These are phyloP conservation scores for Zangia roseola DNA, from an alignment of 768 basidiomycete genomes.

Conservation along the genomic window DNA sequence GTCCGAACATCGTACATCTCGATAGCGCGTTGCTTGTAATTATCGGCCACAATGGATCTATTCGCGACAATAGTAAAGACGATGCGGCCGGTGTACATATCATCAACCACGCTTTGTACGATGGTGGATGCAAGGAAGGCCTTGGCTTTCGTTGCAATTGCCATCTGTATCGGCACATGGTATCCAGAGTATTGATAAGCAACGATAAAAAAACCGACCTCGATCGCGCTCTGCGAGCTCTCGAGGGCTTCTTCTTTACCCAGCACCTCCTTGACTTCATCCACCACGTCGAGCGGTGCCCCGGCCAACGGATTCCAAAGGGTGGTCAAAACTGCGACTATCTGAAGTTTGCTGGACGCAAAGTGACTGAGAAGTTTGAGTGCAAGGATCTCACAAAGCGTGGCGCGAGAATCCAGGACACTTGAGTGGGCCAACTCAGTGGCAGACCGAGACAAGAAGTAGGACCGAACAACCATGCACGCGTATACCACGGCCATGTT, in stretches of 20 bases:
- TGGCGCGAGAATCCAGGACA: slow-evolving; percentile 69
- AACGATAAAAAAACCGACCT: slow-evolving; percentile 51
- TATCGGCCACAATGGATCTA: slow-evolving; percentile 83
- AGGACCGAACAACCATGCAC: slow-evolving; percentile 73
- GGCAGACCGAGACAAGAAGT: slow-evolving; percentile 70
- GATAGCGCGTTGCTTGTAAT: slow-evolving; percentile 79
- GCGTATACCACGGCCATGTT: slow-evolving; percentile 77
- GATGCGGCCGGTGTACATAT: slow-evolving; percentile 81
- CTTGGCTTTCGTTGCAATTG: slow-evolving; percentile 83
- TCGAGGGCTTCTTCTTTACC: slow-evolving; percentile 56
- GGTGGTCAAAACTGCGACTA: slow-evolving; percentile 74
- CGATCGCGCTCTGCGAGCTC: slow-evolving; percentile 78
- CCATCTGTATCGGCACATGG: slow-evolving; percentile 54
- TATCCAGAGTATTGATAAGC: not conserved
- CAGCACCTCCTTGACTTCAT: slow-evolving; percentile 59
- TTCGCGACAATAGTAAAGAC: slow-evolving; percentile 60
- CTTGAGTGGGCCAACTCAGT: slow-evolving; percentile 75
- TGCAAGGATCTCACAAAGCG: slow-evolving; percentile 84
- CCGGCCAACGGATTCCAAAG: slow-evolving; percentile 86
- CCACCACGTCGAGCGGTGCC: slow-evolving; percentile 61
- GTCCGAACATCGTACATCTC: slow-evolving; percentile 67
- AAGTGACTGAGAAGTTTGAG: slow-evolving; percentile 81
- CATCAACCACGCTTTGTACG: slow-evolving; percentile 82
- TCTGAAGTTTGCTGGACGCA: slow-evolving; percentile 70
- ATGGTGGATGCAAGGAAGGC: slow-evolving; percentile 79